Percentiles rank a stretch among this genome's conserved stretches.
phyloP scores from a whole-genome alignment of 345 rosid species.

The Fremontodendron californicum region DNA sequence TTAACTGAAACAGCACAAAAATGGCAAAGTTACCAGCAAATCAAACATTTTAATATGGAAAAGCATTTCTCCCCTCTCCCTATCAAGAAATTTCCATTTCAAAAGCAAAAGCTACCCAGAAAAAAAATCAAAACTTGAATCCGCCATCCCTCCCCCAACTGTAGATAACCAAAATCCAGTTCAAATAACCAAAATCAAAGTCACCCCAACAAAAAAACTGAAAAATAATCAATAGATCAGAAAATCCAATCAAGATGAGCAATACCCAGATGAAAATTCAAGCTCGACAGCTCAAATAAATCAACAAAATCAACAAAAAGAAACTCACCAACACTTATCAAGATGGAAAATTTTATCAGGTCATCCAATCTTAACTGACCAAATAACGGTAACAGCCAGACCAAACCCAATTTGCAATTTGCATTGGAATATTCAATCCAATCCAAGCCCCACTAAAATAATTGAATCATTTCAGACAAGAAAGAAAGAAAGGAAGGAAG shows the following conservation, averaged over 20 bases:
- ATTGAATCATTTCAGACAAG: slow-evolving; percentile 25
- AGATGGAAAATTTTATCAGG: neutral
- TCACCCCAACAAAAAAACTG: neutral
- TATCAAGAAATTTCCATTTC: too few species aligned
- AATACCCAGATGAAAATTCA: slow-evolving; percentile 18
- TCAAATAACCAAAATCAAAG: neutral
- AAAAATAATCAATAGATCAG: neutral
- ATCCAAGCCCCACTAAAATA: slow-evolving; percentile 22
- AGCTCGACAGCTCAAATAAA: neutral
- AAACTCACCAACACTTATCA: slow-evolving; percentile 11
- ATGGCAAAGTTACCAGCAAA: neutral
- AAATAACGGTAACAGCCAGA: neutral
- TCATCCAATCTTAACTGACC: neutral
- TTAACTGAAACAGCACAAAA: neutral
- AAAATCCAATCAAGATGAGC: slow-evolving; percentile 9
- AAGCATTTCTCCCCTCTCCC: neutral
- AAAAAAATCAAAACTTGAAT: neutral
- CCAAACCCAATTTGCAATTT: neutral
- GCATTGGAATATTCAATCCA: slow-evolving; percentile 21
- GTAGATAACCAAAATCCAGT: neutral
- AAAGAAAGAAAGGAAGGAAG: neutral
- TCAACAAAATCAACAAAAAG: neutral
- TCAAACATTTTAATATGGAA: neutral
- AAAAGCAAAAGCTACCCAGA: neutral
- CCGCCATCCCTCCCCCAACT: neutral